Conservation (phyloP, 139 green algal species). For the Picochlorum sp. region DNA sequence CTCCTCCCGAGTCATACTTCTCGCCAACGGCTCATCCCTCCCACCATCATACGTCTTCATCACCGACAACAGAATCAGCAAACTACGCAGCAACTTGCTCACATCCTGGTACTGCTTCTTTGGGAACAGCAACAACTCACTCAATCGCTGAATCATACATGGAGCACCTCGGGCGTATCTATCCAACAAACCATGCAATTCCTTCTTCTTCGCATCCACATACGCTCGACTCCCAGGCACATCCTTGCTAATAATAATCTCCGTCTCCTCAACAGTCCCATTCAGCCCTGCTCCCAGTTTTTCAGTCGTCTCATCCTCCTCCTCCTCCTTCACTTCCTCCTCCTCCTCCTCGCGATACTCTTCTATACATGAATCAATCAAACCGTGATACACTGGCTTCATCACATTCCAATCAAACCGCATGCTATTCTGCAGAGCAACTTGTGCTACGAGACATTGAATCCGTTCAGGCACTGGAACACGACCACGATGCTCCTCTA, state of each 20-base stretch:
- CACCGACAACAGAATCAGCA: constrained; percentile 55
- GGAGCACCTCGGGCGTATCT: constrained; percentile 30
- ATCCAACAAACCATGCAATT: constrained; percentile 27
- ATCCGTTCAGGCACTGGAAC: constrained; percentile 1
- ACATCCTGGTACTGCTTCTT: constrained; percentile 56
- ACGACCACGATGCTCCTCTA: no score
- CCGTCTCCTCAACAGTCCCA: constrained; percentile 14
- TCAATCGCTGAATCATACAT: constrained; percentile 69
- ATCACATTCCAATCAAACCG: constrained; percentile 49
- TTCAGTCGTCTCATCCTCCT: no score
- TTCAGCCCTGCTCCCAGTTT: constrained; percentile 15
- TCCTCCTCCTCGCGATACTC: no score
- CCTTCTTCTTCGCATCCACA: constrained; percentile 31
- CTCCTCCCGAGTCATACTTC: constrained; percentile 8
- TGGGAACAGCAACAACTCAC: constrained; percentile 65
- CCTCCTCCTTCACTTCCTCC: no score
- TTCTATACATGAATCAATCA: constrained; percentile 22
- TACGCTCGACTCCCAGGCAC: constrained; percentile 13
- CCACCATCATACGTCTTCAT: constrained; percentile 19
- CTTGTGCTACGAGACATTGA: constrained; percentile 45
- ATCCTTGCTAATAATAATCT: constrained; percentile 5
- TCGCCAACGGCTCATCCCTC: neutral
- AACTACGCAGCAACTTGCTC: constrained; percentile 51
- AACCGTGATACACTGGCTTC: constrained; percentile 38
- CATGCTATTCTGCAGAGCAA: constrained; percentile 33